These are phyloP conservation scores for Kernera saxatilis DNA, from an alignment of 345 rosid species.

Conservation along the genomic window DNA sequence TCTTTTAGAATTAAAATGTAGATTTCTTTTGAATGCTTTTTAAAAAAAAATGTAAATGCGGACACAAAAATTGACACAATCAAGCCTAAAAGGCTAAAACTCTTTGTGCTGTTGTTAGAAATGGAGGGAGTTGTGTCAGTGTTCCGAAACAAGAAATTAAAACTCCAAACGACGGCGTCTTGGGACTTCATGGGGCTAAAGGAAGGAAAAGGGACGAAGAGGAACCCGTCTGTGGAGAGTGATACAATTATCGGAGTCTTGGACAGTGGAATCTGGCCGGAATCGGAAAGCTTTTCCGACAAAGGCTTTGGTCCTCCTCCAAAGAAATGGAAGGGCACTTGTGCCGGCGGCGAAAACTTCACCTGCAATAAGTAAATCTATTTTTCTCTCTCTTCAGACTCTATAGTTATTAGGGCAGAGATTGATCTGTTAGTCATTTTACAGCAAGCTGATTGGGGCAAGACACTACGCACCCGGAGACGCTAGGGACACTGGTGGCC, in stretches of 20 bases:
- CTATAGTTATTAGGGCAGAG: no score
- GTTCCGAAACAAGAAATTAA: slow-evolving; percentile 28
- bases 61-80: no score
- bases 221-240: slow-evolving; percentile 16
- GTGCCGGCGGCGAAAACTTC: slow-evolving; percentile 37
- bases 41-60: no score
- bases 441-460: slow-evolving; percentile 52
- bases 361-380: slow-evolving; percentile 46
- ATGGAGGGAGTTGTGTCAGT: slow-evolving; percentile 40
- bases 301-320: slow-evolving; percentile 45
- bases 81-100: no score
- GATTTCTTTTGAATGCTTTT: no score
- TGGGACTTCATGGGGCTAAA: slow-evolving; percentile 50
- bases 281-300: slow-evolving; percentile 40
- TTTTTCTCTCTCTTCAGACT: no score
- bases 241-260: slow-evolving; percentile 38
- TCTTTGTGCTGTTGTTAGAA: slow-evolving; percentile 12
- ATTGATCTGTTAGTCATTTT: not conserved
- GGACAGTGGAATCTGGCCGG: slow-evolving; percentile 46
- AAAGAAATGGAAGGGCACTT: slow-evolving; percentile 44
- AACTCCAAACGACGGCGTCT: slow-evolving; percentile 43
- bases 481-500: slow-evolving; percentile 31
- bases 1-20: no score
- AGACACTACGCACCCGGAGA: slow-evolving; percentile 29
- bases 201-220: not conserved